phyloP scores from a whole-genome alignment of 2,329 filamentous ascomycete species.

The Coniochaeta sp. region DNA sequence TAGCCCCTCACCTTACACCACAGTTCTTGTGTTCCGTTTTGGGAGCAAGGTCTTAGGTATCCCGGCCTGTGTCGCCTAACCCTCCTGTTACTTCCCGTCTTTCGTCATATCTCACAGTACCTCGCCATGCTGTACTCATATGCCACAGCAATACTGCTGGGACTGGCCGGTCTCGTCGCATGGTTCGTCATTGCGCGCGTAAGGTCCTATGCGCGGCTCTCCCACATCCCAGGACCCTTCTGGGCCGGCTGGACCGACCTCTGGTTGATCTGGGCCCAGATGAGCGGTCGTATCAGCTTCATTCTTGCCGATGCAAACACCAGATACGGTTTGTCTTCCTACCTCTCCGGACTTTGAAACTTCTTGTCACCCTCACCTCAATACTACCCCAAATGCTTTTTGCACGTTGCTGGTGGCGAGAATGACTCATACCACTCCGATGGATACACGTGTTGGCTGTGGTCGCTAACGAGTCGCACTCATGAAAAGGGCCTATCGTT shows the following conservation, averaged over 20 bases:
- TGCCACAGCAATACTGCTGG: background rate
- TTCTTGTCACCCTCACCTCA: background rate
- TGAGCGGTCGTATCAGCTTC: slow-evolving; percentile 17
- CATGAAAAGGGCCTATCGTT: slow-evolving; percentile 16
- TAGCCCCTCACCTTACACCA: background rate
- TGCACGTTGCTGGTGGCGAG: background rate
- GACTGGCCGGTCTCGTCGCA: background rate
- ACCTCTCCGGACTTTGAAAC: background rate
- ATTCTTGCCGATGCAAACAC: slow-evolving; percentile 13
- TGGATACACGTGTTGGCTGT: background rate
- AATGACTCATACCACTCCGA: background rate
- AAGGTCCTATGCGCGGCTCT: slow-evolving; percentile 10
- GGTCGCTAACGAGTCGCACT: background rate
- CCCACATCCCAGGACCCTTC: slow-evolving; percentile 20
- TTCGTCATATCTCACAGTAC: background rate
- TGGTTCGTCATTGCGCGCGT: slow-evolving; percentile 6
- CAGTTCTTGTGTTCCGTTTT: background rate
- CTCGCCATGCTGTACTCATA: background rate
- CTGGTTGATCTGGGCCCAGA: slow-evolving; percentile 21
- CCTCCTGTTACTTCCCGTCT: background rate
- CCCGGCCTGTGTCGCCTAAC: background rate
- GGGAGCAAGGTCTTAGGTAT: background rate
- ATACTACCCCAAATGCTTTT: background rate
- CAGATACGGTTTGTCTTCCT: slow-evolving; percentile 13
- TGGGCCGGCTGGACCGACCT: slow-evolving; percentile 19